Conservation (phyloP, 2,329 filamentous ascomycete genomes). For the Aspergillus oerlinghausenensis region DNA sequence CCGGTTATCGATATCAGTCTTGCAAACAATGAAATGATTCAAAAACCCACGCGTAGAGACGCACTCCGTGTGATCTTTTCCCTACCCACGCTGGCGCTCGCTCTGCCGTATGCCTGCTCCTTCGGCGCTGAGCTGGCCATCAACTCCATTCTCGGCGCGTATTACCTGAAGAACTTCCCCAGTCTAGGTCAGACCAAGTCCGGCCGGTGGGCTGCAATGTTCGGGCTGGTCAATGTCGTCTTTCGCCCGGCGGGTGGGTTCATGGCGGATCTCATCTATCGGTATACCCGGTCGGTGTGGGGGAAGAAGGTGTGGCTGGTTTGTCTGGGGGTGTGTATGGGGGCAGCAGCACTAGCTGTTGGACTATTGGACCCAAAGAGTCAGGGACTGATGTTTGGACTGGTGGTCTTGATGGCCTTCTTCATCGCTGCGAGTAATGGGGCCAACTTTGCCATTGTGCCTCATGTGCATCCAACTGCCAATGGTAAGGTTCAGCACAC, state of each 20-base stretch:
- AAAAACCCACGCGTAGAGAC: slow-evolving; percentile 57
- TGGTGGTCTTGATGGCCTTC: slow-evolving; percentile 71
- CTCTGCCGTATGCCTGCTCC: slow-evolving; percentile 54
- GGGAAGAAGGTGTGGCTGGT: slow-evolving; percentile 61
- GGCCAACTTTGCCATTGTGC: slow-evolving; percentile 79
- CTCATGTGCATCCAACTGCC: slow-evolving; percentile 76
- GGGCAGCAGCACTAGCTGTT: slow-evolving; percentile 57
- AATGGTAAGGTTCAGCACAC: slow-evolving; percentile 55
- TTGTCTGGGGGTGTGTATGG: slow-evolving; percentile 52
- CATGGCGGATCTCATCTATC: slow-evolving; percentile 54
- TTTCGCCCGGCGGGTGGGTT: slow-evolving; percentile 47
- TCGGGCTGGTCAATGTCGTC: slow-evolving; percentile 49
- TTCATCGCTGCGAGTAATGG: slow-evolving; percentile 85
- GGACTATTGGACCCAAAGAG: slow-evolving; percentile 58
- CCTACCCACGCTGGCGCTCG: slow-evolving; percentile 50
- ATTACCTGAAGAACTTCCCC: slow-evolving; percentile 55
- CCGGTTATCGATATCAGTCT: too few species aligned
- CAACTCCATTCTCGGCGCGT: slow-evolving; percentile 57
- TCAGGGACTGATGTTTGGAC: slow-evolving; percentile 65
- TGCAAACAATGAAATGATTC: slow-evolving; percentile 27
- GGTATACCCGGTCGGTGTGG: slow-evolving; percentile 50
- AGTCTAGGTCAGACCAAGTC: slow-evolving; percentile 51
- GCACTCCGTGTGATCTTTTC: slow-evolving; percentile 60
- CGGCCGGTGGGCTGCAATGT: slow-evolving; percentile 54
- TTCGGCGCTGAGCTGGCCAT: slow-evolving; percentile 59